A percentile compares a stretch with the other conserved stretches of the same genome.
phyloP scores from a whole-genome alignment of 2,329 filamentous ascomycete genomes.

The Bipolaris victoriae region DNA sequence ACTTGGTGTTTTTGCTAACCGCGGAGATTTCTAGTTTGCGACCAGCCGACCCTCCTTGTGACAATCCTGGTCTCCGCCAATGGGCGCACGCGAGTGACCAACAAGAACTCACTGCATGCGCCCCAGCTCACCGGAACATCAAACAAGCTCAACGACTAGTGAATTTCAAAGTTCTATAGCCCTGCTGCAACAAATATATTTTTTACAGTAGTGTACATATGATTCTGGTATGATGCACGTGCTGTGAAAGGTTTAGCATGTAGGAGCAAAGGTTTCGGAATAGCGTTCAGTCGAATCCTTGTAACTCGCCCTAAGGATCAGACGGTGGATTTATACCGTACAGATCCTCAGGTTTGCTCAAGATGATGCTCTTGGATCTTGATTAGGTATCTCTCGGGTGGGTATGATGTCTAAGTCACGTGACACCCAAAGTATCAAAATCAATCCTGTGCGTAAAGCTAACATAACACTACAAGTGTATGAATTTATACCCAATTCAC shows the following conservation, averaged over 20 bases:
- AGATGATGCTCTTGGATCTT: too few relatives aligned
- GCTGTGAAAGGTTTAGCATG: conserved; percentile 26
- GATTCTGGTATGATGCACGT: not conserved
- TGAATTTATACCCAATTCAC: too few relatives aligned
- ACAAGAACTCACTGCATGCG: not conserved
- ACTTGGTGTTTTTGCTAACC: not conserved
- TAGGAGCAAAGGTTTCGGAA: not conserved
- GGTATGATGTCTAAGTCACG: not conserved
- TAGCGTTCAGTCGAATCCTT: not conserved
- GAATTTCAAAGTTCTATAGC: not conserved
- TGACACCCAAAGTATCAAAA: conserved; percentile 13
- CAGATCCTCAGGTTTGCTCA: not conserved
- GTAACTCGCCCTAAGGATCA: not conserved
- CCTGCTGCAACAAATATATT: too few relatives aligned
- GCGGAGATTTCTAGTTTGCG: not conserved
- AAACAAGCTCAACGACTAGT: not conserved
- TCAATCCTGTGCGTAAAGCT: too few relatives aligned
- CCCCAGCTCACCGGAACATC: too few relatives aligned
- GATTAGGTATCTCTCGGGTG: too few relatives aligned
- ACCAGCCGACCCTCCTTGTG: not conserved
- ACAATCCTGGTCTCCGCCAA: not conserved
- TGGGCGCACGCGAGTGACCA: not conserved
- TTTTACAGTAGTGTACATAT: too few relatives aligned
- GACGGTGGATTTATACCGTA: not conserved
- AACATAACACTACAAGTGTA: too few relatives aligned